Evolutionary conservation across 352 stramenopile genomes (phyloP).

Genomic region (Globisporangium middletonii): DNA sequence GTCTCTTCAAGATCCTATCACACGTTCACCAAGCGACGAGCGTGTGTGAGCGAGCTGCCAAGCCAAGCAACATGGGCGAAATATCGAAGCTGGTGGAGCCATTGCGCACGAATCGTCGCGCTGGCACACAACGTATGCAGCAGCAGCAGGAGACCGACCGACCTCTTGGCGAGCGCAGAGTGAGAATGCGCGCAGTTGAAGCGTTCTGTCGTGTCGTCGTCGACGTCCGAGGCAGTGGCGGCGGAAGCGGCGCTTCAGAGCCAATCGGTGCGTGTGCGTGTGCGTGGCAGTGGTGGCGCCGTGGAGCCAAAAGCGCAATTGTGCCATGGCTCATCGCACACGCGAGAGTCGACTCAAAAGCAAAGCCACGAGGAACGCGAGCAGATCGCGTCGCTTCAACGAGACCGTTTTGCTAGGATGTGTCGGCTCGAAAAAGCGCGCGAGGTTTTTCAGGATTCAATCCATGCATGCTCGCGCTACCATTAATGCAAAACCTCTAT

Average conservation of each 20-base stretch:
- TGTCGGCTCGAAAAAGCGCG: too few species aligned
- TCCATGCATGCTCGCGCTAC: too few species aligned
- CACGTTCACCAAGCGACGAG: background rate
- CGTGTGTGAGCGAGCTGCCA: background rate
- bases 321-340: constrained; percentile 1
- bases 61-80: background rate
- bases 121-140: background rate
- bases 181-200: background rate
- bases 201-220: too few species aligned
- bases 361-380: background rate
- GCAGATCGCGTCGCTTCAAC: background rate
- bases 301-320: constrained; percentile 11
- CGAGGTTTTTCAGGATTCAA: too few species aligned
- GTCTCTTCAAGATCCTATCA: constrained; percentile 7
- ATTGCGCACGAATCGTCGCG: constrained; percentile 6
- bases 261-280: background rate
- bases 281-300: constrained; percentile 1
- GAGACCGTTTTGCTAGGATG: background rate
- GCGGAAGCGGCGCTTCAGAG: too few species aligned
- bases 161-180: background rate
- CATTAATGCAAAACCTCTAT: too few species aligned
- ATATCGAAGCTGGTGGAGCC: constrained; percentile 2
- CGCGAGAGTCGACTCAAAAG: background rate
- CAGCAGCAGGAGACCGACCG: background rate
- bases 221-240: too few species aligned